phyloP scores from a whole-genome alignment of 2,329 filamentous ascomycete genomes.

The Diaporthe amygdali region DNA sequence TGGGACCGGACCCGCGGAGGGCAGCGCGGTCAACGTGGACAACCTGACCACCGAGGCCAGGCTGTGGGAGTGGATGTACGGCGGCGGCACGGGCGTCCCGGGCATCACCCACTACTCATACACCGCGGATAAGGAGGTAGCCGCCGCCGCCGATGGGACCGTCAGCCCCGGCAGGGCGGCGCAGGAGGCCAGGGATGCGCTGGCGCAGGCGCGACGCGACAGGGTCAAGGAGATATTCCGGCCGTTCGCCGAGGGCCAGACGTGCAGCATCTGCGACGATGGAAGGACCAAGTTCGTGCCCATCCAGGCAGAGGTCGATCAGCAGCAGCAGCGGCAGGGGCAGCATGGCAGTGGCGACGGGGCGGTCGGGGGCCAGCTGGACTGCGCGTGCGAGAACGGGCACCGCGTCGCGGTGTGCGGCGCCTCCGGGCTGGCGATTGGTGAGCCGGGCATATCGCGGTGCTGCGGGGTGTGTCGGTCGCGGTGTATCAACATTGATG shows the following conservation, averaged over 20 bases:
- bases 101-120: conserved; percentile 39
- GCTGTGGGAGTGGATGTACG: conserved; percentile 66
- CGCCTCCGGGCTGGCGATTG: conserved; percentile 58
- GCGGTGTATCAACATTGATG: conserved; percentile 52
- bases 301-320: not conserved
- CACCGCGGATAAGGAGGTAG: conserved; percentile 1
- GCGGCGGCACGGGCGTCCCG: conserved; percentile 50
- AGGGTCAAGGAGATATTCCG: conserved; percentile 44
- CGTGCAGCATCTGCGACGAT: conserved; percentile 54
- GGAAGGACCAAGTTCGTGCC: conserved; percentile 19
- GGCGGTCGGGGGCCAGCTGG: not conserved
- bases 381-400: conserved; percentile 37
- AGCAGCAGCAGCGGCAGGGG: not conserved
- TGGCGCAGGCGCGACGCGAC: conserved; percentile 4
- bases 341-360: not conserved
- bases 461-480: conserved; percentile 60
- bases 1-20: conserved; percentile 15
- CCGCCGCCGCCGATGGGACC: conserved; percentile 14
- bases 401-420: conserved; percentile 51
- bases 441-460: conserved; percentile 57
- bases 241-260: conserved; percentile 40
- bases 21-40: conserved; percentile 16
- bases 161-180: not conserved
- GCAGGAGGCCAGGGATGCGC: conserved; percentile 3
- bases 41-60: conserved; percentile 58